Percentiles rank a stretch among this genome's conserved stretches.
Conservation (phyloP, 148 eudicot species). For the Chenopodium suecicum region DNA sequence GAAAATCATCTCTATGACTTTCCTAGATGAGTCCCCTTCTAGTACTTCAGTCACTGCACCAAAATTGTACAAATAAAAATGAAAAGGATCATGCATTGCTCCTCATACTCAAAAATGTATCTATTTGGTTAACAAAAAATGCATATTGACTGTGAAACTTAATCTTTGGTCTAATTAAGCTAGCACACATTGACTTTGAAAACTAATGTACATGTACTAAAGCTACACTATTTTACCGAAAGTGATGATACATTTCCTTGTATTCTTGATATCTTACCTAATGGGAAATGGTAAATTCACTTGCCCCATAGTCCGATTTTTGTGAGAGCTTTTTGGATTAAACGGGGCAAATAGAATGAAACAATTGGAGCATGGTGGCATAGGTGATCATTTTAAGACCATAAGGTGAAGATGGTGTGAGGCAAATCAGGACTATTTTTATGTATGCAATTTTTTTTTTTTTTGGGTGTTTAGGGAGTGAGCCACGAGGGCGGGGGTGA, state of each 20-base stretch:
- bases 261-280: not conserved
- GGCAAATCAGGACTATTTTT: too few species aligned
- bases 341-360: too few species aligned
- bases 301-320: not conserved
- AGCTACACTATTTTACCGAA: not conserved
- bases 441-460: too few species aligned
- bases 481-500: too few species aligned
- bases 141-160: too few species aligned
- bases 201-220: not conserved
- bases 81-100: not conserved
- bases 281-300: not conserved
- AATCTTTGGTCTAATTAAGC: too few species aligned
- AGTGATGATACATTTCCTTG: not conserved
- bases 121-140: too few species aligned
- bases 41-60: constrained; percentile 60
- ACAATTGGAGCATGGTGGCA: not conserved
- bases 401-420: not conserved
- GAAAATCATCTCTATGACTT: constrained; percentile 60
- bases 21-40: constrained; percentile 67
- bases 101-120: not conserved
- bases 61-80: not conserved
- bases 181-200: not conserved
- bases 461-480: too few species aligned
- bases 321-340: too few species aligned
- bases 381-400: not conserved